Conservation (phyloP, 2,329 filamentous ascomycete species). For the Ophiostoma piceae region DNA sequence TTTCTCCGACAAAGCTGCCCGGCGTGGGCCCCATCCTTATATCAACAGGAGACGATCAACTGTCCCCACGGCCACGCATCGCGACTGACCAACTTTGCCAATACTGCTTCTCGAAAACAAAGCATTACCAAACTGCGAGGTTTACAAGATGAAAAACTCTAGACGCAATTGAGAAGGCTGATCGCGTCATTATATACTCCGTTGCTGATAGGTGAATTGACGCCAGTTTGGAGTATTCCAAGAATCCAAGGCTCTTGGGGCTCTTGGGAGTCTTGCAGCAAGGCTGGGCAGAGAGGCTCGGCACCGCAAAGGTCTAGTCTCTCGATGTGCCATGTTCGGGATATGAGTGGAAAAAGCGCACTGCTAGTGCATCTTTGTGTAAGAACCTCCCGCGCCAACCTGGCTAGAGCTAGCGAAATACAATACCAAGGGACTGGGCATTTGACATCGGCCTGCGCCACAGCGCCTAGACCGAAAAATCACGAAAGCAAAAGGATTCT, state of each 20-base stretch:
- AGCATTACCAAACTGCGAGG: not conserved
- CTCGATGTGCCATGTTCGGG: not conserved
- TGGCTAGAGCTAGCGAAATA: not conserved
- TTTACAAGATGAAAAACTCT: not conserved
- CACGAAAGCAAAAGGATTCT: not conserved
- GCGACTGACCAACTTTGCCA: not conserved
- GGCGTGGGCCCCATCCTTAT: not conserved
- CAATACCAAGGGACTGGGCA: constrained; percentile 11
- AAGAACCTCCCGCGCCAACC: not conserved
- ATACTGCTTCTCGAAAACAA: not conserved
- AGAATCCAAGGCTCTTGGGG: not conserved
- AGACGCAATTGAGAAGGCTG: not conserved
- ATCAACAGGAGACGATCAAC: not conserved
- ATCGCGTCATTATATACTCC: not conserved
- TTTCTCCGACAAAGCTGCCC: not conserved
- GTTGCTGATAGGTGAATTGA: not conserved
- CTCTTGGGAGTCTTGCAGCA: not conserved
- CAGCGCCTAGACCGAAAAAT: not conserved
- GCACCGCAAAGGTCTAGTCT: not conserved
- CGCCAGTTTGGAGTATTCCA: not conserved
- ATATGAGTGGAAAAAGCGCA: not conserved
- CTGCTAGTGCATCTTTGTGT: not conserved
- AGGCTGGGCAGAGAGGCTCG: not conserved
- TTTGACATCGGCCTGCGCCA: not conserved
- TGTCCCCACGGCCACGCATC: not conserved